phyloP scores from a whole-genome alignment of 2,329 filamentous ascomycete species.

The Claviceps maximensis region DNA sequence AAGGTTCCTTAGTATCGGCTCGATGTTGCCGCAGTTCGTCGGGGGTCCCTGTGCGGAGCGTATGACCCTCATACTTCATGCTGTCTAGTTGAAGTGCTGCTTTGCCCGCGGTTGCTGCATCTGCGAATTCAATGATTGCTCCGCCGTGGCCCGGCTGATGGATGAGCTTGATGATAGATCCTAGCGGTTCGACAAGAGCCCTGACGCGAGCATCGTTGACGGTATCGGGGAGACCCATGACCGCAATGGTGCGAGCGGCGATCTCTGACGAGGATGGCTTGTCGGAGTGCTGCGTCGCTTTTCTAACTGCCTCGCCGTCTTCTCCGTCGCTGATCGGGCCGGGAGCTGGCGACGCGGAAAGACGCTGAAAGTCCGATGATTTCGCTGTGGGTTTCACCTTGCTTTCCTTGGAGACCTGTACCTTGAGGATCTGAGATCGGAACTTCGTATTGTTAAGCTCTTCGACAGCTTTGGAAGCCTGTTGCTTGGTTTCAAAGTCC shows the following conservation, averaged over 20 bases:
- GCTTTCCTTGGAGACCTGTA: conserved; percentile 44
- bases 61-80: conserved; percentile 38
- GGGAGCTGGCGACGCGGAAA: conserved; percentile 20
- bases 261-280: conserved; percentile 35
- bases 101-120: conserved; percentile 57
- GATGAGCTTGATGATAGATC: conserved; percentile 59
- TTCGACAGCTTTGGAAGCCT: conserved; percentile 51
- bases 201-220: conserved; percentile 78
- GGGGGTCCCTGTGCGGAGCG: conserved; percentile 39
- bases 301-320: conserved; percentile 26
- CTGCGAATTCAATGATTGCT: conserved; percentile 71
- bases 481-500: conserved; percentile 57
- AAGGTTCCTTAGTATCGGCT: conserved; percentile 23
- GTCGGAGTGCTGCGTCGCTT: conserved; percentile 10
- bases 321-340: conserved; percentile 22
- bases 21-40: conserved; percentile 42
- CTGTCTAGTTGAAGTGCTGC: conserved; percentile 49
- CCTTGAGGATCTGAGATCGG: conserved; percentile 52
- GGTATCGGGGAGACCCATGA: conserved; percentile 83
- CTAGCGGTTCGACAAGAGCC: conserved; percentile 56
- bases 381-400: conserved; percentile 45
- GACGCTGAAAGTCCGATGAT: conserved; percentile 20
- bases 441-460: conserved; percentile 60
- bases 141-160: conserved; percentile 73
- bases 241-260: conserved; percentile 57